A percentile compares a stretch with the other conserved stretches of the same genome.
Evolutionary conservation across 192 early-diverging fungal species (phyloP).

Genomic region (Phlyctochytrium planicorne): DNA sequence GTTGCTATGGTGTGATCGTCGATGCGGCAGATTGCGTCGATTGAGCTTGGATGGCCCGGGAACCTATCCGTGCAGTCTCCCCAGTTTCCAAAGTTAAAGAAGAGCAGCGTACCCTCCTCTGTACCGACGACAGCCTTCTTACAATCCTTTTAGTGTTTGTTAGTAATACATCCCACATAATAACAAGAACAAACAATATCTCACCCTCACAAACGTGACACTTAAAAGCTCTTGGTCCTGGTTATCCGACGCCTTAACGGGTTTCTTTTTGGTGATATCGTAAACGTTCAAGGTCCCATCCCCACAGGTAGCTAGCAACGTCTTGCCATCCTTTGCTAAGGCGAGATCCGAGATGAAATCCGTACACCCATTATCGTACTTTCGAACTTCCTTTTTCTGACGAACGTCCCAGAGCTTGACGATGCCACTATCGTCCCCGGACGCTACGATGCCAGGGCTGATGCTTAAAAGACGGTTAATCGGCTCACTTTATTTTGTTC

Average conservation of each 20-base stretch:
- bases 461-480: slow-evolving; percentile 75
- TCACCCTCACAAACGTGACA: slow-evolving; percentile 67
- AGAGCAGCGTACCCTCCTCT: slow-evolving; percentile 81
- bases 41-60: slow-evolving; percentile 88
- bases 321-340: slow-evolving; percentile 68
- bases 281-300: slow-evolving; percentile 90
- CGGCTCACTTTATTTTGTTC: slow-evolving; percentile 53
- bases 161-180: slow-evolving; percentile 11
- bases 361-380: slow-evolving; percentile 73
- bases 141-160: slow-evolving; percentile 54
- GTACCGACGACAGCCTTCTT: slow-evolving; percentile 89
- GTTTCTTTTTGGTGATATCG: slow-evolving; percentile 85
- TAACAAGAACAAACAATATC: slow-evolving; percentile 2
- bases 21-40: slow-evolving; percentile 82
- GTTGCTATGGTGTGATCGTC: slow-evolving; percentile 84
- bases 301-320: slow-evolving; percentile 79
- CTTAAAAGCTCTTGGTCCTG: slow-evolving; percentile 96
- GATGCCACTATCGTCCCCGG: slow-evolving; percentile 89
- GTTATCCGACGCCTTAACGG: slow-evolving; percentile 84
- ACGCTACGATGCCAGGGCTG: slow-evolving; percentile 76
- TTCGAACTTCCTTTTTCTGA: slow-evolving; percentile 69
- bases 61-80: slow-evolving; percentile 92
- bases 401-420: slow-evolving; percentile 96
- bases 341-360: slow-evolving; percentile 92
- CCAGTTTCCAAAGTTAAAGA: slow-evolving; percentile 91